Conservation (phyloP, 2,329 filamentous ascomycete species). For the Colletotrichum australisinense region DNA sequence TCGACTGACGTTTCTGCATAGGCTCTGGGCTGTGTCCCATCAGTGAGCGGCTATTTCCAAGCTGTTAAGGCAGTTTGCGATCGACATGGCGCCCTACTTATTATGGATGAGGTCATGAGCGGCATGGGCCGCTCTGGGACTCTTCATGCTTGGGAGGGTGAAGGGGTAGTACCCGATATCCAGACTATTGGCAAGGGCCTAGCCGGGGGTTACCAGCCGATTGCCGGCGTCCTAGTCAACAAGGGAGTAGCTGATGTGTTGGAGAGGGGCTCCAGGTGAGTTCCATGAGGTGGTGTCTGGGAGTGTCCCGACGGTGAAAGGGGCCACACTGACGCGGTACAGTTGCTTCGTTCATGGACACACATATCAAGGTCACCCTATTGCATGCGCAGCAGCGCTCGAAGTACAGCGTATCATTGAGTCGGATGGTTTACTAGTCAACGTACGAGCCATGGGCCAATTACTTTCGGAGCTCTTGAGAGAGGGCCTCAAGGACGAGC, state of each 20-base stretch:
- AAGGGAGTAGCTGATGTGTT: slow-evolving; percentile 61
- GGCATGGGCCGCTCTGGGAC: slow-evolving; percentile 29
- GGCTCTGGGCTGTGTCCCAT: slow-evolving; percentile 72
- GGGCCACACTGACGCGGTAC: slow-evolving; percentile 22
- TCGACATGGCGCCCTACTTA: slow-evolving; percentile 72
- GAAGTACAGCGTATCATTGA: slow-evolving; percentile 52
- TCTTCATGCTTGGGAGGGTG: slow-evolving; percentile 37
- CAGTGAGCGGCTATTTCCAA: slow-evolving; percentile 71
- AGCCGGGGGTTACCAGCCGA: slow-evolving; percentile 64
- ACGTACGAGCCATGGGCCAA: slow-evolving; percentile 44
- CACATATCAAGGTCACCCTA: slow-evolving; percentile 59
- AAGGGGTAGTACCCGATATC: slow-evolving; percentile 60
- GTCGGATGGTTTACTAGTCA: slow-evolving; percentile 45
- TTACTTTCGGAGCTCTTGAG: slow-evolving; percentile 44
- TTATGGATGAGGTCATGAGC: slow-evolving; percentile 64
- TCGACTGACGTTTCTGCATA: slow-evolving; percentile 39
- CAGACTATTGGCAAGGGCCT: slow-evolving; percentile 70
- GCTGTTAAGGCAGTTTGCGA: slow-evolving; percentile 74
- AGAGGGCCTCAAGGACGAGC: slow-evolving; percentile 41
- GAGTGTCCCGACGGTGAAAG: slow-evolving; percentile 27
- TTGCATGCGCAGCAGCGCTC: slow-evolving; percentile 52
- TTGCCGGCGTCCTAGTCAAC: slow-evolving; percentile 65
- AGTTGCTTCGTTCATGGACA: slow-evolving; percentile 67
- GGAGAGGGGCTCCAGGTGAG: slow-evolving; percentile 53
- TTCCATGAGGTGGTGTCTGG: background rate